phyloP scores from a whole-genome alignment of 306 rosid species.

The Corylus americana region DNA sequence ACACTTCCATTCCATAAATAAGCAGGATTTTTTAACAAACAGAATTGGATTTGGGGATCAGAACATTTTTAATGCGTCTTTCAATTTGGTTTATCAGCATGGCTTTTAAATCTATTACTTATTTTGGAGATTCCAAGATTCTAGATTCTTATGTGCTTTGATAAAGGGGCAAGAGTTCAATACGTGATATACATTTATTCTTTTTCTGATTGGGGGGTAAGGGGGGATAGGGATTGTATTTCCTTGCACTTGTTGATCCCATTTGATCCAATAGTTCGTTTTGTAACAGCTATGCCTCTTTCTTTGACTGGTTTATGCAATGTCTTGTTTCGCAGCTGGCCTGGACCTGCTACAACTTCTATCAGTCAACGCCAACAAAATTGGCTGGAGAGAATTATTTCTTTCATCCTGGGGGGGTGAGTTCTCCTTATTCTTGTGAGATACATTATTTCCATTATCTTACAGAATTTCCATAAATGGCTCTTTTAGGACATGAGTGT shows the following conservation, averaged over 20 bases:
- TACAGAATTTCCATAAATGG: slow-evolving; percentile 17
- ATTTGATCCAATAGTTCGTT: neutral
- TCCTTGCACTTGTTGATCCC: neutral
- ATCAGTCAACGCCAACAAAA: slow-evolving; percentile 92
- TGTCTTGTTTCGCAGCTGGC: slow-evolving; percentile 72
- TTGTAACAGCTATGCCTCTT: neutral
- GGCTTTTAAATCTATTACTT: neutral
- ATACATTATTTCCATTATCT: slow-evolving; percentile 16
- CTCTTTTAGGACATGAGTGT: slow-evolving; percentile 77
- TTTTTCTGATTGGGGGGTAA: neutral
- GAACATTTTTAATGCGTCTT: neutral
- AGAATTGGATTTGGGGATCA: neutral
- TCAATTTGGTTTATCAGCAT: neutral
- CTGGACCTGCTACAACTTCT: slow-evolving; percentile 99
- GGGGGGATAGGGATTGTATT: neutral
- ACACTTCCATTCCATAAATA: neutral
- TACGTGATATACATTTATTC: neutral
- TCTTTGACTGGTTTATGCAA: slow-evolving; percentile 15
- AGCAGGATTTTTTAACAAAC: neutral
- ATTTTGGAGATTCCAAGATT: neutral
- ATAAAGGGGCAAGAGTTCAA: neutral
- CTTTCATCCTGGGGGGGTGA: slow-evolving; percentile 78
- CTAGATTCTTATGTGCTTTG: neutral
- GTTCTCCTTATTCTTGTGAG: slow-evolving; percentile 31
- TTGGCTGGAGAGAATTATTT: slow-evolving; percentile 98